Percentiles rank a stretch among this genome's conserved stretches.
Evolutionary conservation across 176 grass and related monocot species (phyloP).

Genomic region (Phoenix roebelenii): DNA sequence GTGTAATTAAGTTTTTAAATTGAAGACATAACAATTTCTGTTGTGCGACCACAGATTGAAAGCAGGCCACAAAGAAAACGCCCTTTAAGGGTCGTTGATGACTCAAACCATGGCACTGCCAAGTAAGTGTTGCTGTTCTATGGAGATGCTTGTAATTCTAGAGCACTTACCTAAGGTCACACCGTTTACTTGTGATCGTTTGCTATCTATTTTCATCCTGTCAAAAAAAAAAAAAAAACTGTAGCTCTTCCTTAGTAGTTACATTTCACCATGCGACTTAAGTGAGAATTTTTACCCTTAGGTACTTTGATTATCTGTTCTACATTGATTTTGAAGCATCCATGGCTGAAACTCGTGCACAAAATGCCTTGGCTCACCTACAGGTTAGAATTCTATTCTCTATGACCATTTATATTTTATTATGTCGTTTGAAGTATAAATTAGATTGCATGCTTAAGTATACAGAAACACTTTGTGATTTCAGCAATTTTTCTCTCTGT

Average conservation of each 20-base stretch:
- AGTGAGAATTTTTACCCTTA: slow-evolving; percentile 9
- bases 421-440: too few relatives aligned
- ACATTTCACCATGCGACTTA: background rate
- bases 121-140: slow-evolving; percentile 25
- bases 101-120: slow-evolving; percentile 31
- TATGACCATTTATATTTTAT: background rate
- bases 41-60: slow-evolving; percentile 36
- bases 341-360: slow-evolving; percentile 36
- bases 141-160: slow-evolving; percentile 4
- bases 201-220: too few relatives aligned
- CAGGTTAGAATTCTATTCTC: slow-evolving; percentile 22
- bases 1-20: background rate
- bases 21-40: background rate
- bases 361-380: slow-evolving; percentile 48
- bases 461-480: slow-evolving; percentile 5
- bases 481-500: too few relatives aligned
- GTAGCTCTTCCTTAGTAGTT: background rate
- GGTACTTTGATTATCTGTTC: slow-evolving; percentile 63
- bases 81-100: slow-evolving; percentile 43
- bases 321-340: slow-evolving; percentile 61
- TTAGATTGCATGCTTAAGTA: background rate
- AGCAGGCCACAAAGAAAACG: slow-evolving; percentile 40
- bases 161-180: background rate
- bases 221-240: background rate
- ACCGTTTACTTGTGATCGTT: too few relatives aligned